Conservation (phyloP, 2,329 filamentous ascomycete species). For the Aspergillus brasiliensis region DNA sequence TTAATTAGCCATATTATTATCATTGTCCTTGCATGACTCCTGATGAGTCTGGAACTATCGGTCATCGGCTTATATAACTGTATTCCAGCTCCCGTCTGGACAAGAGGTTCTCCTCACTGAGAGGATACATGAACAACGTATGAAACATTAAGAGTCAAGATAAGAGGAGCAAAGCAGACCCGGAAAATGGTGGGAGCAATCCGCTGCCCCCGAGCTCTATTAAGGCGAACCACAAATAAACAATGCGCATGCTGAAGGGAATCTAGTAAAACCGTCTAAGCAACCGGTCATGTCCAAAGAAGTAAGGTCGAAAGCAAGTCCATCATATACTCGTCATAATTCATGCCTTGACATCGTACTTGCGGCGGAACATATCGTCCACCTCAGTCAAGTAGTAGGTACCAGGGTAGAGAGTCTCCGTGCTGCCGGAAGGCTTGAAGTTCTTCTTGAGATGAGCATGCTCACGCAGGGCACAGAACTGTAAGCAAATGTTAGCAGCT, state of each 20-base stretch:
- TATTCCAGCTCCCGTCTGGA: constrained; percentile 5
- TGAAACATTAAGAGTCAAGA: constrained; percentile 5
- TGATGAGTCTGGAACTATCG: constrained; percentile 20
- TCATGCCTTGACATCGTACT: constrained; percentile 75
- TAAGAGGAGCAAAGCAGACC: constrained; percentile 1
- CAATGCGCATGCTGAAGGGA: constrained; percentile 36
- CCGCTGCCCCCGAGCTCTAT: constrained; percentile 24
- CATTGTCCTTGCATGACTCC: constrained; percentile 12
- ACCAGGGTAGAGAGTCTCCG: constrained; percentile 65
- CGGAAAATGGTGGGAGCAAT: constrained; percentile 11
- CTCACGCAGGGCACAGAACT: constrained; percentile 81
- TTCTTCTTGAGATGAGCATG: constrained; percentile 81
- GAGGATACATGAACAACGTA: constrained; percentile 6
- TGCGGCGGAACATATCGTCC: constrained; percentile 83
- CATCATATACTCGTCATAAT: constrained; percentile 20
- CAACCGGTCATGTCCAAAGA: constrained; percentile 29
- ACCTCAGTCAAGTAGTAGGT: constrained; percentile 80
- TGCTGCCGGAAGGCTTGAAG: constrained; percentile 69
- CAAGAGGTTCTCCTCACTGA: not conserved
- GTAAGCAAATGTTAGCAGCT: constrained; percentile 30
- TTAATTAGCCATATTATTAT: constrained; percentile 22
- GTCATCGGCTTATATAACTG: constrained; percentile 16
- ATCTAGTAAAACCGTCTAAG: constrained; percentile 39
- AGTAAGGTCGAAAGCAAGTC: constrained; percentile 20
- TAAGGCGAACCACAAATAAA: constrained; percentile 23